These are phyloP conservation scores for Cordyceps javanica DNA, from an alignment of 2,329 filamentous ascomycete species.

Conservation along the genomic window DNA sequence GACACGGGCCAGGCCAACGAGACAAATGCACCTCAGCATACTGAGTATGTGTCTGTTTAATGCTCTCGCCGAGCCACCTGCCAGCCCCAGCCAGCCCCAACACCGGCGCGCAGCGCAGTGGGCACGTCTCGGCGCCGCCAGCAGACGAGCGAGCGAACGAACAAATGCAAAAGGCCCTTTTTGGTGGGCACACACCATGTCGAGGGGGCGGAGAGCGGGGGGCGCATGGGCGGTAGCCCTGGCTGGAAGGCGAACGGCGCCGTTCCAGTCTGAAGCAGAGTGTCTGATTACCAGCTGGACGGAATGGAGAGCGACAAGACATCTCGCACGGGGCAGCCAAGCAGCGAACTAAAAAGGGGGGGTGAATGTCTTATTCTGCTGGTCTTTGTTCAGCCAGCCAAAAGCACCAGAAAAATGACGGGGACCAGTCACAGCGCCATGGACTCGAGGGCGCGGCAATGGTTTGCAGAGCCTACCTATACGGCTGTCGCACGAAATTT, in stretches of 20 bases:
- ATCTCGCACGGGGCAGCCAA: not conserved
- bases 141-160: not conserved
- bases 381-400: too few species aligned
- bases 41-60: too few species aligned
- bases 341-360: too few species aligned
- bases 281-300: not conserved
- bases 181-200: not conserved
- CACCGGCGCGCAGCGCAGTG: not conserved
- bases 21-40: not conserved
- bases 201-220: not conserved
- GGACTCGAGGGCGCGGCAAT: not conserved
- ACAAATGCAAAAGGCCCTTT: not conserved
- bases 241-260: not conserved
- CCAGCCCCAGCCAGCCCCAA: not conserved
- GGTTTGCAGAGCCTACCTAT: not conserved
- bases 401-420: not conserved
- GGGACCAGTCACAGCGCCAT: not conserved
- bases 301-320: not conserved
- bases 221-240: not conserved
- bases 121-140: not conserved
- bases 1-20: slow-evolving; percentile 5
- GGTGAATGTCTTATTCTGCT: too few species aligned
- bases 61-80: not conserved
- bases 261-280: not conserved
- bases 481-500: not conserved